phyloP scores from a whole-genome alignment of 2,329 filamentous ascomycete species.

The Fusarium metavorans region DNA sequence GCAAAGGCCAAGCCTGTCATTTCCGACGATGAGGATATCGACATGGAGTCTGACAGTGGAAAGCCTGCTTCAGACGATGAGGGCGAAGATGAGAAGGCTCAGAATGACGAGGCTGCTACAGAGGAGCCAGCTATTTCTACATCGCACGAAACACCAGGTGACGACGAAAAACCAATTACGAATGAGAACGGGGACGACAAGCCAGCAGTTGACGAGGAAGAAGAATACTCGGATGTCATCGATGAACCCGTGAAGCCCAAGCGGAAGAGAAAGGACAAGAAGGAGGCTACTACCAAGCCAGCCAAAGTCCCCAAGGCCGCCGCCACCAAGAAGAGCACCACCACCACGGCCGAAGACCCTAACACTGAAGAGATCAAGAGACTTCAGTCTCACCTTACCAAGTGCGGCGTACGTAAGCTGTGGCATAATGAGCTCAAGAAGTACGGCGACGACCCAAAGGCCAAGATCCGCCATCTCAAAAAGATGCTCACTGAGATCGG shows the following conservation, averaged over 20 bases:
- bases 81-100: neutral
- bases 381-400: slow-evolving; percentile 85
- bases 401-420: slow-evolving; percentile 92
- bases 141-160: slow-evolving; percentile 13
- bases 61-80: slow-evolving; percentile 9
- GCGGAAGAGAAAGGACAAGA: slow-evolving; percentile 63
- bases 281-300: slow-evolving; percentile 43
- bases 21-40: slow-evolving; percentile 45
- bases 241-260: slow-evolving; percentile 76
- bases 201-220: slow-evolving; percentile 48
- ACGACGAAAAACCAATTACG: slow-evolving; percentile 7
- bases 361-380: slow-evolving; percentile 87
- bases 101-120: neutral
- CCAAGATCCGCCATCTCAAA: slow-evolving; percentile 86
- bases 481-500: slow-evolving; percentile 83
- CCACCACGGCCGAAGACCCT: slow-evolving; percentile 59
- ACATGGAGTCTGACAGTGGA: slow-evolving; percentile 28
- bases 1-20: slow-evolving; percentile 40
- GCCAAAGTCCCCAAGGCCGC: slow-evolving; percentile 44
- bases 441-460: slow-evolving; percentile 76
- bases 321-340: slow-evolving; percentile 46
- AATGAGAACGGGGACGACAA: slow-evolving; percentile 37
- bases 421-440: slow-evolving; percentile 88
- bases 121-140: slow-evolving; percentile 1
- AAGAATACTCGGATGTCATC: slow-evolving; percentile 67